Evolutionary conservation across 768 basidiomycete genomes (phyloP).

Genomic region (Coprinellus aureogranulatus): DNA sequence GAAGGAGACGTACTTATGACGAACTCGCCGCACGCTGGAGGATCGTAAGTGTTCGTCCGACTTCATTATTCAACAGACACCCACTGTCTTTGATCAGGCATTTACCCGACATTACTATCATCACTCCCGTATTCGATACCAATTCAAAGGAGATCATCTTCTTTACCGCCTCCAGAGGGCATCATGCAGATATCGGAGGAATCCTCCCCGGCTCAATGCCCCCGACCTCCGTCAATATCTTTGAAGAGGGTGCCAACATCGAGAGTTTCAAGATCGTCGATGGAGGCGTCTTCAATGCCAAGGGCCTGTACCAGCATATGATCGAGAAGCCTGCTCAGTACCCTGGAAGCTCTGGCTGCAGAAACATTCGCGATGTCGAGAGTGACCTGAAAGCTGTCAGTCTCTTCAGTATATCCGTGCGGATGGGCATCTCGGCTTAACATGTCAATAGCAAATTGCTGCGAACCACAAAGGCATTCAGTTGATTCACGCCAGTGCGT

Average conservation of each 20-base stretch:
- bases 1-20: constrained; percentile 94
- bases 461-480: constrained; percentile 92
- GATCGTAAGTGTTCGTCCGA: constrained; percentile 60
- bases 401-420: constrained; percentile 9
- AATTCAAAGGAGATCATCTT: constrained; percentile 75
- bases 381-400: constrained; percentile 87
- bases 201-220: constrained; percentile 96
- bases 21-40: constrained; percentile 86
- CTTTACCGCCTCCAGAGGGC: constrained; percentile 90
- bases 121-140: constrained; percentile 83
- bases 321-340: constrained; percentile 77
- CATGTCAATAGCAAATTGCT: constrained; percentile 71
- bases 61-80: background rate
- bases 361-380: constrained; percentile 86
- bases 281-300: constrained; percentile 73
- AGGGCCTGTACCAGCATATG: constrained; percentile 76
- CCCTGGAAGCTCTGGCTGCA: constrained; percentile 82
- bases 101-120: constrained; percentile 82
- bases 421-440: constrained; percentile 5
- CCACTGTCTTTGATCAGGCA: constrained; percentile 26
- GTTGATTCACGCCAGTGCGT: constrained; percentile 73
- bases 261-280: constrained; percentile 89
- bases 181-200: constrained; percentile 93
- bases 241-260: constrained; percentile 92
- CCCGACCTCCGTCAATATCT: constrained; percentile 85